These are phyloP conservation scores for Fusarium penzigii DNA, from an alignment of 2,329 filamentous ascomycete species.

Conservation along the genomic window DNA sequence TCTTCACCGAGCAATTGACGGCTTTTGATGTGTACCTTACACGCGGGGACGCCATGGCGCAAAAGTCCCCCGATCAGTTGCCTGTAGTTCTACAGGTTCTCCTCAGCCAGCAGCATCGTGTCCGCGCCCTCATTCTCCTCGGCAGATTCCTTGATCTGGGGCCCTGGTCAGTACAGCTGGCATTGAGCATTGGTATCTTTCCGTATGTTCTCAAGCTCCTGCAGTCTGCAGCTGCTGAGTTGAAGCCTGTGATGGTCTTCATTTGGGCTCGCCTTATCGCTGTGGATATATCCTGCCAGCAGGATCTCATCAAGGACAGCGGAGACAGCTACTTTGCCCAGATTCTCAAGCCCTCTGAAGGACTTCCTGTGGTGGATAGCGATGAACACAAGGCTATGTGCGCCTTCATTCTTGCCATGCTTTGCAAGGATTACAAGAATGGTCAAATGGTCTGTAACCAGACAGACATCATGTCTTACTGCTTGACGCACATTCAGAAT, in stretches of 20 bases:
- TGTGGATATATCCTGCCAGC: conserved; percentile 91
- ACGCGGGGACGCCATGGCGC: conserved; percentile 75
- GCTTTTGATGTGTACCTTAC: conserved; percentile 95
- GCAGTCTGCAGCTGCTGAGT: conserved; percentile 89
- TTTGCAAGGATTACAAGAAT: conserved; percentile 92
- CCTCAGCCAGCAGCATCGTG: conserved; percentile 89
- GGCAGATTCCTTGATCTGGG: conserved; percentile 94
- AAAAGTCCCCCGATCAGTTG: conserved; percentile 89
- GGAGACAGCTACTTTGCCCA: conserved; percentile 96
- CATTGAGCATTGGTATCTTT: conserved; percentile 96
- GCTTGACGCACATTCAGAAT: conserved; percentile 79
- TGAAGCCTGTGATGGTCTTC: conserved; percentile 99
- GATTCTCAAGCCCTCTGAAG: conserved; percentile 82
- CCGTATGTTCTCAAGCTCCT: conserved; percentile 97
- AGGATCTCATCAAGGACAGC: conserved; percentile 92
- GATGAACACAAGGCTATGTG: conserved; percentile 99
- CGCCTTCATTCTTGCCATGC: conserved; percentile 94
- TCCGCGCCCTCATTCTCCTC: conserved; percentile 86
- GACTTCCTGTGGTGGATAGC: conserved; percentile 81
- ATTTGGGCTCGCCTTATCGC: conserved; percentile 97
- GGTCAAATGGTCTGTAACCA: conserved; percentile 91
- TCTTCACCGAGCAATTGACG: conserved; percentile 95
- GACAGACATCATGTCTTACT: conserved; percentile 86
- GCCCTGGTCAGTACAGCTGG: conserved; percentile 98
- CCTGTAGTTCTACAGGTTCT: conserved; percentile 95